Conservation (phyloP, 164 flowering plant genomes). For the Stephania japonica region DNA sequence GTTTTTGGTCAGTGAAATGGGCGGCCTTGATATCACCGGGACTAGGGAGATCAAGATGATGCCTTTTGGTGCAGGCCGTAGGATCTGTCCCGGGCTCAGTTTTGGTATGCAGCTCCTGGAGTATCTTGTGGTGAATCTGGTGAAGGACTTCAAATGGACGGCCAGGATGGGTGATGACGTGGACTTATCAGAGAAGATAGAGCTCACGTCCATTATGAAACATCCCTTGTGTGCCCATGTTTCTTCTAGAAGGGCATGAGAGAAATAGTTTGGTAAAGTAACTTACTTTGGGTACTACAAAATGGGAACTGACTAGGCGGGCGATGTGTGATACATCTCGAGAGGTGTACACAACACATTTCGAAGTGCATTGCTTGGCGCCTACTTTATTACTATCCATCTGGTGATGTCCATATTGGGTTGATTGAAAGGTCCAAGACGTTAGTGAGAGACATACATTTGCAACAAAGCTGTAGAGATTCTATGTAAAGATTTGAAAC, state of each 20-base stretch:
- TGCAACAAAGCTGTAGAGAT: too few species aligned
- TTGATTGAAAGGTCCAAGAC: too few species aligned
- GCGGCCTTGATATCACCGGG: slow-evolving; percentile 20
- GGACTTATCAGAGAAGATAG: slow-evolving; percentile 38
- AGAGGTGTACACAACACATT: too few species aligned
- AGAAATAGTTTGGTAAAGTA: not conserved
- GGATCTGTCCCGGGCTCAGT: slow-evolving; percentile 24
- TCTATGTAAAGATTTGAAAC: too few species aligned
- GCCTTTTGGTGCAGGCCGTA: slow-evolving; percentile 20
- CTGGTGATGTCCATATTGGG: too few species aligned
- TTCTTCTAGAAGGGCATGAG: not conserved
- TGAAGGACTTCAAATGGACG: slow-evolving; percentile 38
- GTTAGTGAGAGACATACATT: too few species aligned
- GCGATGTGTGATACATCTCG: too few species aligned
- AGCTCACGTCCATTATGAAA: slow-evolving; percentile 40
- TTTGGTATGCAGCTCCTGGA: slow-evolving; percentile 21
- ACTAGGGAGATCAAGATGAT: slow-evolving; percentile 27
- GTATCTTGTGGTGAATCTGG: slow-evolving; percentile 31
- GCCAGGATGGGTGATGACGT: slow-evolving; percentile 28
- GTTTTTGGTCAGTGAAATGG: slow-evolving; percentile 19
- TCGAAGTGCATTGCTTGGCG: too few species aligned
- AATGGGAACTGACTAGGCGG: too few species aligned
- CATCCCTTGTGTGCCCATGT: slow-evolving; percentile 33
- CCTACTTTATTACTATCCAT: too few species aligned
- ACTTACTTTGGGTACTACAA: not conserved